Percentiles rank a stretch among this genome's conserved stretches.
These are phyloP conservation scores for Fusarium sp. DNA, from an alignment of 2,329 filamentous ascomycete genomes.

Conservation along the genomic window DNA sequence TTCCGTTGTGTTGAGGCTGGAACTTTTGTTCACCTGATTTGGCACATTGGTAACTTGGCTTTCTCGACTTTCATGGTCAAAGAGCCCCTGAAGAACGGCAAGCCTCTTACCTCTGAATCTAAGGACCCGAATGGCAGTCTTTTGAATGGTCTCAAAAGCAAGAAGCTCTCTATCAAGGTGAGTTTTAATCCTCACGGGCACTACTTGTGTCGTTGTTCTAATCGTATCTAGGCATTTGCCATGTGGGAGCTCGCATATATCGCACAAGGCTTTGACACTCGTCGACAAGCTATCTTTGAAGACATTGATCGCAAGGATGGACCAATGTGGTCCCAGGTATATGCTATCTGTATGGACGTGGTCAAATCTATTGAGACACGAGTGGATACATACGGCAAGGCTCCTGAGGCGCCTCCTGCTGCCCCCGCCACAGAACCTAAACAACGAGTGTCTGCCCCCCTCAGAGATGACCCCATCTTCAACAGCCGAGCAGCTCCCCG, in stretches of 20 bases:
- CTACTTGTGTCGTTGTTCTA: constrained; percentile 13
- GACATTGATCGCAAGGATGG: constrained; percentile 88
- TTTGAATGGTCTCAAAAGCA: constrained; percentile 84
- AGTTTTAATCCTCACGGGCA: constrained; percentile 36
- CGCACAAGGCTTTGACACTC: constrained; percentile 77
- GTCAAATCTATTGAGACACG: constrained; percentile 76
- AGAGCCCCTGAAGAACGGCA: constrained; percentile 85
- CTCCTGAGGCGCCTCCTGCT: constrained; percentile 52
- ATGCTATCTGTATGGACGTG: constrained; percentile 75
- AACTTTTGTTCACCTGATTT: constrained; percentile 76
- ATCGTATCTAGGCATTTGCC: constrained; percentile 75
- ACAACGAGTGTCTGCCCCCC: constrained; percentile 56
- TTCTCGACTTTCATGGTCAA: constrained; percentile 86
- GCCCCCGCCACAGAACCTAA: constrained; percentile 51
- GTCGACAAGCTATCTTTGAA: constrained; percentile 84
- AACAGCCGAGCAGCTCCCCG: constrained; percentile 55
- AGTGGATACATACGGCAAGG: constrained; percentile 72
- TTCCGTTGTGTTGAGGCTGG: constrained; percentile 72
- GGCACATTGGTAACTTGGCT: constrained; percentile 80
- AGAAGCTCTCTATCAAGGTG: constrained; percentile 82
- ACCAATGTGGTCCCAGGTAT: constrained; percentile 85
- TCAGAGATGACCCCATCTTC: constrained; percentile 62
- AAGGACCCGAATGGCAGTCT: constrained; percentile 94
- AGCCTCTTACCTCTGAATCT: constrained; percentile 84
- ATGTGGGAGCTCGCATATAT: constrained; percentile 93